Base-by-base conservation (phyloP, 352 stramenopile genomes). In the Pythium brachiatum region DNA sequence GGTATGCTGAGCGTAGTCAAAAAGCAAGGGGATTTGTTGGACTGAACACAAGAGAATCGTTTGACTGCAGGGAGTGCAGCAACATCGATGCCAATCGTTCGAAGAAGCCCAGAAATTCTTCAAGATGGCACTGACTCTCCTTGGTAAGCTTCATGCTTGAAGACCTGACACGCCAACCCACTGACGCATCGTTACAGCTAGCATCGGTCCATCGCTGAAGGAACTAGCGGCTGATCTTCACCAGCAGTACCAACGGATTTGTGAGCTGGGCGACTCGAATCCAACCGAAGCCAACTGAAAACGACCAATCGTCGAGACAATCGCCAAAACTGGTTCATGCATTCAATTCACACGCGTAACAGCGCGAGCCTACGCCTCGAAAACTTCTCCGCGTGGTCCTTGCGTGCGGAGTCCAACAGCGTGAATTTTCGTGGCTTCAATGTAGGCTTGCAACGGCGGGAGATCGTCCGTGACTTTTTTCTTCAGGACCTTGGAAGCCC, bases 401-500 rank as follows among this genome's bases (percentile, higher is more conserved):
- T 78, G 70, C 44, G 66, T 71, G 11, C 64, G 72, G 15, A 89
- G 60, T 25, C 85, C 83, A 43, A 72, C 55, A 25, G 76, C 75
- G 44, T 93, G 81, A 27, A 79, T 72, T 60, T 93, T 93, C 7
- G 88, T 75, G 20, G 87, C 84, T 18, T 93, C 81, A 52, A 90
- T 74, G 57, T 95, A 95, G 7, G 81, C 71, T 56, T 70, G 60
- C 43, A 94, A 43, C 23, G 82, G 80, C 21, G 86, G 88, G 25
- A 95, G 50, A 44, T 92, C 82, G 15, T 76, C 81, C 0, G 70
- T 89, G 34, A 89, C 80, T 72, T 94, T 75, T 56, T 94, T 92
- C 55, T 90, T 94, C 29, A 97, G 60, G 13, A 95, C 74, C 57
- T 92, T 95, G 18, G 90, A 97, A 9, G 91, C 92, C 88, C 90